Evolutionary conservation across 345 rosid genomes (phyloP), one percentile per base, ranked within the genome.

Genomic region (Linum tenue): DNA sequence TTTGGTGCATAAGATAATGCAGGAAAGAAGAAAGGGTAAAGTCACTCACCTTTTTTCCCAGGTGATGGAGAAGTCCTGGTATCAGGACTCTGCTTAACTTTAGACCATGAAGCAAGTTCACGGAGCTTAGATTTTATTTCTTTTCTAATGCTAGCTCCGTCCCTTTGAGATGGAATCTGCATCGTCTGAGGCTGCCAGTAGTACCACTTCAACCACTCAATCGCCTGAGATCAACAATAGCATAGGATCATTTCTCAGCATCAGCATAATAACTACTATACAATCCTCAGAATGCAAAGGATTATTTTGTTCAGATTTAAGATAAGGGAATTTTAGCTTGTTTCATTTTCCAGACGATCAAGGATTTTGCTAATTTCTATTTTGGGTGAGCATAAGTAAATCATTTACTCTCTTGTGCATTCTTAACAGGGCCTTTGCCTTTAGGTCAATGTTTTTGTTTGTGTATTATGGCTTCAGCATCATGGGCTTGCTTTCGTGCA

Each of bases 111-210:
- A 69, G 85, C 79, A 65, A 90, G 75, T 64, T 85, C 85, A 39
- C 60, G 74, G 55, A 94, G 81, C 71, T 82, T 82, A 56, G 84
- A 78, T 68, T 82, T 83, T 67, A 92, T 82, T 75, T 86, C 89
- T 72, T 83, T 83, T 73, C 78, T 72, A 51, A 81, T 63, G 67
- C 69, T 72, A 63, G 81, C 76, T 71, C 78, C 83, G 77, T 83
- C 77, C 71, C 80, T 84, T 75, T 71, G 79, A 60, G 77, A 73
- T 0, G 80, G 88, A 67, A 94, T 81, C 73, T 68, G 85, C 67
- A 64, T 68, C 73, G 72, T 80, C 75, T 92, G 97, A 66, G 88
- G 85, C 66, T 80, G 86, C 99, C 97, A 92, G 56, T 92, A 86
- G 69, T 81, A 85, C 41, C 79, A 76, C 75, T 77, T 86, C 73